Percentiles rank a stretch among this genome's conserved stretches.
Conservation (phyloP, 805 yeast species). For the Starmera caribaea region DNA sequence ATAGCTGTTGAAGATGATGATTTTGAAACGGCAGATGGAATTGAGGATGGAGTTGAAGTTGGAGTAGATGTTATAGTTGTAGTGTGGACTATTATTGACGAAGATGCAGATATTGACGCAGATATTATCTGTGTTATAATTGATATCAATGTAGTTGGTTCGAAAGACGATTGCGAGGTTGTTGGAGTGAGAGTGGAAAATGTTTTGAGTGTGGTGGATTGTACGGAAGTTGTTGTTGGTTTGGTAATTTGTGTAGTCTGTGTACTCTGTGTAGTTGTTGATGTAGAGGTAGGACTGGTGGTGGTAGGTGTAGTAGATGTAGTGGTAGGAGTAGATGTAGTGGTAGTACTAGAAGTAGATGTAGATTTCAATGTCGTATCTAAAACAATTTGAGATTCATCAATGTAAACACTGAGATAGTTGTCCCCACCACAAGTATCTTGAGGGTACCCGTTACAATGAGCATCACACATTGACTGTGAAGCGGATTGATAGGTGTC, state of each 20-base stretch:
- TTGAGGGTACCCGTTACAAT: constrained; percentile 53
- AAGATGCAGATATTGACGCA: constrained; percentile 5
- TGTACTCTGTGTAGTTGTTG: constrained; percentile 7
- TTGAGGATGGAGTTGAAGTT: constrained; percentile 7
- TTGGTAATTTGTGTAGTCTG: constrained; percentile 3
- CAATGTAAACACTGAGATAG: constrained; percentile 33
- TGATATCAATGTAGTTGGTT: constrained; percentile 8
- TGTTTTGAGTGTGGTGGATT: constrained; percentile 4
- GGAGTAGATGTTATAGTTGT: constrained; percentile 9
- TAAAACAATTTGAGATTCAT: constrained; percentile 16
- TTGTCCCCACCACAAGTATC: constrained; percentile 58
- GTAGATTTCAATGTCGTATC: constrained; percentile 9
- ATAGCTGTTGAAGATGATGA: neutral
- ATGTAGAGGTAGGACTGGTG: constrained; percentile 3
- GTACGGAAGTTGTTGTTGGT: constrained; percentile 4
- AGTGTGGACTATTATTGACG: constrained; percentile 5
- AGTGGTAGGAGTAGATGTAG: constrained; percentile 1
- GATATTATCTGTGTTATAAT: constrained; percentile 4
- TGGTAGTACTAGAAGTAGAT: constrained; percentile 6
- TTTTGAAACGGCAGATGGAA: neutral
- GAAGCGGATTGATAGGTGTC: constrained; percentile 18
- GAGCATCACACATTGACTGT: constrained; percentile 27
- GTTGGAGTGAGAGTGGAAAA: constrained; percentile 8
- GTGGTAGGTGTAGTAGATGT: constrained; percentile 2
- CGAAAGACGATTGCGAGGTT: constrained; percentile 5